phyloP scores from a whole-genome alignment of 805 yeast genomes.

The Deakozyma indianensis region DNA sequence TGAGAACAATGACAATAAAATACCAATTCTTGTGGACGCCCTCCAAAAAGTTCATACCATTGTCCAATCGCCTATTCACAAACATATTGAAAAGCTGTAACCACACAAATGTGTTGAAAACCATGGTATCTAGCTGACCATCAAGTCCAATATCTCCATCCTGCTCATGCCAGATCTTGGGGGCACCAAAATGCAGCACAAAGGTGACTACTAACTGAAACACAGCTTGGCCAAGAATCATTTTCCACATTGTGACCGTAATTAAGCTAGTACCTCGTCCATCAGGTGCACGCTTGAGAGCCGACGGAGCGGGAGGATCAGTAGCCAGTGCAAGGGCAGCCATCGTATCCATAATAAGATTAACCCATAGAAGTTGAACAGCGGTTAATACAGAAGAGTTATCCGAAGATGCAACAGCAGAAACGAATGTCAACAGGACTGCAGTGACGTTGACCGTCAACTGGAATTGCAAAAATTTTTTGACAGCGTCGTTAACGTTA shows the following conservation, averaged over 20 bases:
- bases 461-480: slow-evolving; percentile 92
- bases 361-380: slow-evolving; percentile 94
- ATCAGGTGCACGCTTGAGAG: slow-evolving; percentile 68
- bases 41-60: slow-evolving; percentile 68
- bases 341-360: slow-evolving; percentile 93
- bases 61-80: slow-evolving; percentile 79
- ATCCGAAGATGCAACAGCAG: slow-evolving; percentile 73
- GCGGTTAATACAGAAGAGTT: slow-evolving; percentile 88
- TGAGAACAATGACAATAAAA: slow-evolving; percentile 53
- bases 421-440: slow-evolving; percentile 82
- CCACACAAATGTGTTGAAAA: slow-evolving; percentile 96
- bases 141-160: slow-evolving; percentile 26
- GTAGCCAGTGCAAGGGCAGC: slow-evolving; percentile 97
- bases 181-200: slow-evolving; percentile 67
- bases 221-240: slow-evolving; percentile 80
- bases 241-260: slow-evolving; percentile 92
- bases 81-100: slow-evolving; percentile 88
- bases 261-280: slow-evolving; percentile 71
- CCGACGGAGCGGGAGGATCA: slow-evolving; percentile 81
- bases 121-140: slow-evolving; percentile 62
- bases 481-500: slow-evolving; percentile 86
- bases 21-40: slow-evolving; percentile 74
- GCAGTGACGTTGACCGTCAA: slow-evolving; percentile 94
- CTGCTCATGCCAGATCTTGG: slow-evolving; percentile 31
- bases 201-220: slow-evolving; percentile 74